Conservation (phyloP, 352 stramenopile genomes). For the Globisporangium nagaii region DNA sequence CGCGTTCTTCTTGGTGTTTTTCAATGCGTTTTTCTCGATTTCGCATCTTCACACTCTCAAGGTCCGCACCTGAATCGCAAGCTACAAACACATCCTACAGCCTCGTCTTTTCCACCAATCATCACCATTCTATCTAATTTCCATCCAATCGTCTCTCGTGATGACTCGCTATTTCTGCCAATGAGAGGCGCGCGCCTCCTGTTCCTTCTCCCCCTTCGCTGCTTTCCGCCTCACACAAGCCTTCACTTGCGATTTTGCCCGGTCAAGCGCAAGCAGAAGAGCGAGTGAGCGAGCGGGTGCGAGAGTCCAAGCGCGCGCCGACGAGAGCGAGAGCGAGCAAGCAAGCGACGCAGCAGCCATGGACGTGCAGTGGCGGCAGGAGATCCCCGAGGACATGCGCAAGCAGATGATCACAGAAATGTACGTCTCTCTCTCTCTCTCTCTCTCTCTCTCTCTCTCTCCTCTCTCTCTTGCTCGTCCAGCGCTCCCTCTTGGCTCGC, state of each 20-base stretch:
- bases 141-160: background rate
- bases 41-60: no score
- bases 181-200: background rate
- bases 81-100: background rate
- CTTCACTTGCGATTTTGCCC: slow-evolving; percentile 9
- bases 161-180: background rate
- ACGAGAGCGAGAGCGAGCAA: background rate
- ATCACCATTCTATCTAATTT: background rate
- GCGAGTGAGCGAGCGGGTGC: no score
- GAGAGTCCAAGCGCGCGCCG: background rate
- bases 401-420: slow-evolving; percentile 88
- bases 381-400: slow-evolving; percentile 76
- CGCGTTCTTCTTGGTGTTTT: no score
- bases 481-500: background rate
- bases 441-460: background rate
- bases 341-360: slow-evolving; percentile 10
- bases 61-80: background rate
- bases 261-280: slow-evolving; percentile 4
- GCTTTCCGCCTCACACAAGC: background rate
- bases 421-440: slow-evolving; percentile 26
- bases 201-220: background rate
- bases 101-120: background rate
- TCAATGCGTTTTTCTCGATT: no score
- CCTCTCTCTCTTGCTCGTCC: background rate
- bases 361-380: slow-evolving; percentile 65